Evolutionary conservation across 2,329 filamentous ascomycete species (phyloP).

Genomic region (Sclerotinia glacialis): DNA sequence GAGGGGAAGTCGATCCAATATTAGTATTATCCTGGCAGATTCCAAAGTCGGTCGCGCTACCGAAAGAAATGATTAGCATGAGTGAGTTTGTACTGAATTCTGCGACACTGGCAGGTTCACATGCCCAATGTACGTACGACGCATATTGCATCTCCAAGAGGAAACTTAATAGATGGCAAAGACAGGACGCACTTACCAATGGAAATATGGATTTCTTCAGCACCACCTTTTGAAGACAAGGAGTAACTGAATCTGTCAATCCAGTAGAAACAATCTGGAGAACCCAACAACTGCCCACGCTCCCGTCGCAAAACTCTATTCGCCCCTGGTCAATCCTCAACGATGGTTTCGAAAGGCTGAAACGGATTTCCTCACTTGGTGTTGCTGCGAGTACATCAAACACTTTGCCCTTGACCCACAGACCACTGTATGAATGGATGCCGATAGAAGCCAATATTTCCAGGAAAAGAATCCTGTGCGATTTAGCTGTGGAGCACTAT

Average conservation of each 20-base stretch:
- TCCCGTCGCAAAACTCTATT: conserved; percentile 7
- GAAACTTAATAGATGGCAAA: background rate
- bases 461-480: conserved; percentile 13
- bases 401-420: conserved; percentile 17
- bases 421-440: conserved; percentile 6
- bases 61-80: conserved; percentile 30
- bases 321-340: background rate
- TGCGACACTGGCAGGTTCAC: conserved; percentile 12
- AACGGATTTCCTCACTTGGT: conserved; percentile 13
- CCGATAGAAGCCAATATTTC: conserved; percentile 11
- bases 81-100: conserved; percentile 12
- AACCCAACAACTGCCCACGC: conserved; percentile 16
- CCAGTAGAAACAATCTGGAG: conserved; percentile 5
- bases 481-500: background rate
- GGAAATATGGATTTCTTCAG: conserved; percentile 1
- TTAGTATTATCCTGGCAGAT: conserved; percentile 16
- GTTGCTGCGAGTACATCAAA: conserved; percentile 11
- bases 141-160: background rate
- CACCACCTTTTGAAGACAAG: conserved; percentile 5
- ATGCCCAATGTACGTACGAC: background rate
- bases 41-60: conserved; percentile 24
- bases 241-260: background rate
- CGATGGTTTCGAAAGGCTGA: conserved; percentile 17
- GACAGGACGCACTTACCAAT: conserved; percentile 10
- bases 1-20: background rate